Evolutionary conservation across 495 filamentous ascomycete genomes (phyloP).

Genomic region (Hamigera avellanea): DNA sequence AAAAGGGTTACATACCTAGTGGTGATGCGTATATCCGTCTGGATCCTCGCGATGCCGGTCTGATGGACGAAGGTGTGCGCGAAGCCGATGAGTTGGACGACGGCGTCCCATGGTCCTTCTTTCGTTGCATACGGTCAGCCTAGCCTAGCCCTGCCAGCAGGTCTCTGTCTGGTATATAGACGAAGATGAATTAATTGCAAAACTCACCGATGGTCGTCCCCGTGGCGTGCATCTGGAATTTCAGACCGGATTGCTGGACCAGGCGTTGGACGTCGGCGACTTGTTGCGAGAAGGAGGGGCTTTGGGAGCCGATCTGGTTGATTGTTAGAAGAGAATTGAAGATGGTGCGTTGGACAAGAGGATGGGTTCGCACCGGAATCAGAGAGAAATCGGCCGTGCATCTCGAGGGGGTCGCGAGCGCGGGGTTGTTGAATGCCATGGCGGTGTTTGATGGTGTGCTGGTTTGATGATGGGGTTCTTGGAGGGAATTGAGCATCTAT

Average conservation of each 20-base stretch:
- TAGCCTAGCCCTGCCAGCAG: too few species aligned
- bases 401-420: conserved; percentile 39
- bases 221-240: conserved; percentile 69
- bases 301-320: conserved; percentile 58
- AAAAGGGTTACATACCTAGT: conserved; percentile 47
- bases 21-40: conserved; percentile 71
- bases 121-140: too few species aligned
- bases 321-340: too few species aligned
- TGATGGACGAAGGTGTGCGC: conserved; percentile 70
- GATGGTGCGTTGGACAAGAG: too few species aligned
- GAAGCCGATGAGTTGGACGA: conserved; percentile 68
- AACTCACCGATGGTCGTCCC: conserved; percentile 75
- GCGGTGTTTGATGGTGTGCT: too few species aligned
- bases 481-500: too few species aligned
- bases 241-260: conserved; percentile 56
- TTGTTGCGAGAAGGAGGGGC: conserved; percentile 66
- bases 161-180: too few species aligned
- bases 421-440: conserved; percentile 10
- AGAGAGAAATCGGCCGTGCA: conserved; percentile 68
- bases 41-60: conserved; percentile 59
- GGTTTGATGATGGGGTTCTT: too few species aligned
- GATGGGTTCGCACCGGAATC: conserved; percentile 45
- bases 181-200: too few species aligned
- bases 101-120: conserved; percentile 81
- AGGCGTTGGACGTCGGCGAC: conserved; percentile 72